Base-by-base conservation (phyloP, 306 rosid species). In the Amphicarpaea edgeworthii region DNA sequence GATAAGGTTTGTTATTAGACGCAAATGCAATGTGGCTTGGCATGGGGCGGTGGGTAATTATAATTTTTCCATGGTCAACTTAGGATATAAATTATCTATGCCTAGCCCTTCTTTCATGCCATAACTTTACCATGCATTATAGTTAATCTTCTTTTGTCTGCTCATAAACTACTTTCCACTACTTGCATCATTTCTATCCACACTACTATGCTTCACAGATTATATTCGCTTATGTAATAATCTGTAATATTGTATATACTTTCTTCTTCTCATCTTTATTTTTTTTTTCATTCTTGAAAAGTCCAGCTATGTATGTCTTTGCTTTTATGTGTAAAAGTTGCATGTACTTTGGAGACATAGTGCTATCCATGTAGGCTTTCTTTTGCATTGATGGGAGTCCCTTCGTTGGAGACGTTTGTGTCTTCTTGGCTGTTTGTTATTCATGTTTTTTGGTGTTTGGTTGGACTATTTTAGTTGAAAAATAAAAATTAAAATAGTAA, bases 31-130 rank as follows among this genome's bases (percentile, higher is more conserved):
- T 43, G 63, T 53, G 70, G 49, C 57, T 12, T 68, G 66, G 61
- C 78, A 75, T 28, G 43, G 77, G 81, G 24, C 68, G 64, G 78
- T 80, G 80, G 72, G 66, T 57, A 45, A 9, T 62, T 0, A n/a
- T 12, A 34, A 67, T 51, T 83, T 79, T 30, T 30, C 30, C 20
- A 75, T 85, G 59, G 90, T 88, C 96, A 90, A 88, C 90, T 42
- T 76, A 72, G 86, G 87, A 77, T 78, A 82, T 85, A 79, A 82
- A 88, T 88, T 77, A 68, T 72, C 67, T 46, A 64, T 67, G 40
- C 53, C 10, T 65, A 70, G 80, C 58, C 77, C 79, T 61, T 55
- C 82, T 77, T 87, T 82, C 83, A 46, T 87, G 89, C 79, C 88
- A 34, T 81, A 45, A 70, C 88, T 85, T 89, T 83, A 79, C 68